Conservation (phyloP, 345 rosid genomes). For the Dovyalis caffra region DNA sequence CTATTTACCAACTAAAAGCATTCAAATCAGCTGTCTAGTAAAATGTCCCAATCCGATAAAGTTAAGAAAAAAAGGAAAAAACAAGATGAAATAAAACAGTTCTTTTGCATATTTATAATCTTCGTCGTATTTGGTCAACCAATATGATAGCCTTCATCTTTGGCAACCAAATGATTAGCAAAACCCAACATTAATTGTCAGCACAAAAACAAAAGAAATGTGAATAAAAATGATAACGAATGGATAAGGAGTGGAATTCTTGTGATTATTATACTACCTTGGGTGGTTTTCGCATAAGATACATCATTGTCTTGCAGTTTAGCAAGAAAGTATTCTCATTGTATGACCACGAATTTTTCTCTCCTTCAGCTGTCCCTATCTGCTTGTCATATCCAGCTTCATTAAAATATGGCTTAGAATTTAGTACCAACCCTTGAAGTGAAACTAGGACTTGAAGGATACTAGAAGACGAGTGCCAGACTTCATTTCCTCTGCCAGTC, state of each 20-base stretch:
- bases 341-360: slow-evolving; percentile 85
- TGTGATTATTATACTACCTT: slow-evolving; percentile 46
- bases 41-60: background rate
- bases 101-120: background rate
- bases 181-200: background rate
- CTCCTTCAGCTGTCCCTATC: slow-evolving; percentile 94
- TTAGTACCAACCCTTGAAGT: slow-evolving; percentile 93
- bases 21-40: background rate
- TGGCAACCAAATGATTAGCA: background rate
- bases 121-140: background rate
- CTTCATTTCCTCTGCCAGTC: slow-evolving; percentile 96
- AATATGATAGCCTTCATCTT: background rate
- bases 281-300: slow-evolving; percentile 83
- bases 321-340: slow-evolving; percentile 91
- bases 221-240: background rate
- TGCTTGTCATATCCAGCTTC: slow-evolving; percentile 99
- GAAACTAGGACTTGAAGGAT: slow-evolving; percentile 98
- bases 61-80: background rate
- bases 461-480: slow-evolving; percentile 97
- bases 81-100: background rate
- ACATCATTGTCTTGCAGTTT: slow-evolving; percentile 94
- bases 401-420: slow-evolving; percentile 95
- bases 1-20: background rate
- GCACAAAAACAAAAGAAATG: background rate
- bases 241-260: background rate